Evolutionary conservation across 1,139 yeast species (phyloP).

Genomic region (Debaryomyces subglobosus): DNA sequence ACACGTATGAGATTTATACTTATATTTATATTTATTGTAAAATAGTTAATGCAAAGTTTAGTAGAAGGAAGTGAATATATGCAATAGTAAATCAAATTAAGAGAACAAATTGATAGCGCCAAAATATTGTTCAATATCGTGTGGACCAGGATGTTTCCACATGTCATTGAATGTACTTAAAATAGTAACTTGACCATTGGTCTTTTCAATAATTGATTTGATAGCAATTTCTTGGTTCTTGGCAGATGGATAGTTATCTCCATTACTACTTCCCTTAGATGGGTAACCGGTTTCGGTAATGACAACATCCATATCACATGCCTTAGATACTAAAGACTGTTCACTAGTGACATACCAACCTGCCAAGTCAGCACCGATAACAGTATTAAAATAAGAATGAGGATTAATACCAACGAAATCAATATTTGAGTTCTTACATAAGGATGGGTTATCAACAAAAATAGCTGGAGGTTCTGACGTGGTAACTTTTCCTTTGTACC

Average conservation of each 20-base stretch:
- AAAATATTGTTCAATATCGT: slow-evolving; percentile 84
- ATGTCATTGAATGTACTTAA: slow-evolving; percentile 76
- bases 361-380: slow-evolving; percentile 62
- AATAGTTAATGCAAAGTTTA: slow-evolving; percentile 8
- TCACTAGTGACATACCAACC: slow-evolving; percentile 75
- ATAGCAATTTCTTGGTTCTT: slow-evolving; percentile 76
- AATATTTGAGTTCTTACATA: slow-evolving; percentile 68
- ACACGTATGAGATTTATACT: not conserved
- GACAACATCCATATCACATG: slow-evolving; percentile 54
- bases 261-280: slow-evolving; percentile 68
- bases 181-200: slow-evolving; percentile 66
- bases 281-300: slow-evolving; percentile 94
- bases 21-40: slow-evolving; percentile 11
- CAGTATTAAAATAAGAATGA: slow-evolving; percentile 78
- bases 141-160: slow-evolving; percentile 88
- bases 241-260: slow-evolving; percentile 68
- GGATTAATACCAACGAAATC: slow-evolving; percentile 86
- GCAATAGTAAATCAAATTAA: slow-evolving; percentile 12
- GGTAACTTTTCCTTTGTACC: slow-evolving; percentile 75
- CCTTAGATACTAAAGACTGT: slow-evolving; percentile 50
- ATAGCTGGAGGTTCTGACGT: slow-evolving; percentile 90
- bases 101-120: slow-evolving; percentile 60
- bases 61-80: slow-evolving; percentile 5
- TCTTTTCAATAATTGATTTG: slow-evolving; percentile 54
- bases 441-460: slow-evolving; percentile 60